Percentiles rank a stretch among this genome's conserved stretches.
Conservation (phyloP, 176 grass and related monocot species). For the Thinopyrum elongatum region DNA sequence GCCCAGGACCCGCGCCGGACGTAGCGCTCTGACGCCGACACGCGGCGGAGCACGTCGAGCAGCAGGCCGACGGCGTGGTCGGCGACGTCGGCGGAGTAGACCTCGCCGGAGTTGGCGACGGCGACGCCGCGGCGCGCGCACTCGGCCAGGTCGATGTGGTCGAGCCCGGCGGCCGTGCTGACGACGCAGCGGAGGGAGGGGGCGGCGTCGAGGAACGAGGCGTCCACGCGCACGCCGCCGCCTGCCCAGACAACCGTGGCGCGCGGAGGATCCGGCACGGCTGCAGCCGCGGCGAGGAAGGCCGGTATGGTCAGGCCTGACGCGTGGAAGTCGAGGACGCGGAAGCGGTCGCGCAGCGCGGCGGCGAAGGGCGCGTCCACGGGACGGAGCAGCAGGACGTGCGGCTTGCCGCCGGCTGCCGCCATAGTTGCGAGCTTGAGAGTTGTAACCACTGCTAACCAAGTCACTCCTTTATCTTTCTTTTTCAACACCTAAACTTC, state of each 20-base stretch:
- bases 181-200: constrained; percentile 35
- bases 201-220: constrained; percentile 11
- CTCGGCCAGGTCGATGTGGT: no score
- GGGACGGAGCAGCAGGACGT: constrained; percentile 15
- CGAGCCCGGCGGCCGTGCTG: constrained; percentile 30
- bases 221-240: neutral
- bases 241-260: constrained; percentile 15
- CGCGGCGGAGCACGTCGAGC: no score
- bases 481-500: no score
- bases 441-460: no score
- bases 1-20: no score
- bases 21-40: no score
- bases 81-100: no score
- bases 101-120: no score
- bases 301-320: neutral
- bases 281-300: constrained; percentile 24
- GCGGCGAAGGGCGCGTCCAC: neutral
- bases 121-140: no score
- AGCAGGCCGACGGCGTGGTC: no score
- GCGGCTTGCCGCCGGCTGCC: neutral
- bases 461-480: no score
- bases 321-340: constrained; percentile 20
- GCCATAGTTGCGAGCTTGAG: neutral
- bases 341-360: neutral
- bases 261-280: neutral